Conservation (phyloP, 2,329 filamentous ascomycete species). For the Teratosphaeria nubilosa region DNA sequence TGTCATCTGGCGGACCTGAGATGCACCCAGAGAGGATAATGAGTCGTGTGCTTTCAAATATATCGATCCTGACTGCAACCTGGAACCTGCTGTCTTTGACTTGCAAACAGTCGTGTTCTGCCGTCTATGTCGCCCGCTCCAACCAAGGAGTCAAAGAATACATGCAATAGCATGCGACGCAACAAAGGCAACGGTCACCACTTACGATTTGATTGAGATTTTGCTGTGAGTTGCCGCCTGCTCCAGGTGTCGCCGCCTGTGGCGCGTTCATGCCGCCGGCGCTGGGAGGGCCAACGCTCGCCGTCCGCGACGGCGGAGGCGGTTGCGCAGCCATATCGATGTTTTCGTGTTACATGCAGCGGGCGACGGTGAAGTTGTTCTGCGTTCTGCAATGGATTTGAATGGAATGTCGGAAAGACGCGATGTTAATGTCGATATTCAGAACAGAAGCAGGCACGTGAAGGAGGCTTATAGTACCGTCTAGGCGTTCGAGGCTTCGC, state of each 20-base stretch:
- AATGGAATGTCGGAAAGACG: neutral
- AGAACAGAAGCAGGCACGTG: neutral
- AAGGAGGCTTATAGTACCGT: neutral
- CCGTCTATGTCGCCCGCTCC: too few relatives aligned
- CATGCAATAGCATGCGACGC: neutral
- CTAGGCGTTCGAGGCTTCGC: neutral
- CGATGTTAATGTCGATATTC: neutral
- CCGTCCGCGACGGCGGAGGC: slow-evolving; percentile 25
- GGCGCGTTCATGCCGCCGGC: slow-evolving; percentile 34
- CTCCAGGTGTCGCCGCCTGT: slow-evolving; percentile 36
- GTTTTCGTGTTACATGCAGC: slow-evolving; percentile 5
- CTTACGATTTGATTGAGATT: slow-evolving; percentile 95
- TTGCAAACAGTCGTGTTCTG: too few relatives aligned
- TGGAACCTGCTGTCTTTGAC: too few relatives aligned
- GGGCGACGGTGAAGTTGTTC: neutral
- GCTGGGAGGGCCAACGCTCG: slow-evolving; percentile 25
- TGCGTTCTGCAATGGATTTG: neutral
- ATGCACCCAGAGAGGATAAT: too few relatives aligned
- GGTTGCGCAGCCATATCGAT: slow-evolving; percentile 23
- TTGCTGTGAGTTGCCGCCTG: slow-evolving; percentile 61
- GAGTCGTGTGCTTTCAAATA: too few relatives aligned
- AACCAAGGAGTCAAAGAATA: too few relatives aligned
- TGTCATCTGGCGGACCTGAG: too few relatives aligned
- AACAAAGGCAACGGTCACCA: slow-evolving; percentile 9
- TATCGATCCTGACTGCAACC: too few relatives aligned